Base-by-base conservation (phyloP, 2,329 filamentous ascomycete species). In the Decorospora gaudefroyi region DNA sequence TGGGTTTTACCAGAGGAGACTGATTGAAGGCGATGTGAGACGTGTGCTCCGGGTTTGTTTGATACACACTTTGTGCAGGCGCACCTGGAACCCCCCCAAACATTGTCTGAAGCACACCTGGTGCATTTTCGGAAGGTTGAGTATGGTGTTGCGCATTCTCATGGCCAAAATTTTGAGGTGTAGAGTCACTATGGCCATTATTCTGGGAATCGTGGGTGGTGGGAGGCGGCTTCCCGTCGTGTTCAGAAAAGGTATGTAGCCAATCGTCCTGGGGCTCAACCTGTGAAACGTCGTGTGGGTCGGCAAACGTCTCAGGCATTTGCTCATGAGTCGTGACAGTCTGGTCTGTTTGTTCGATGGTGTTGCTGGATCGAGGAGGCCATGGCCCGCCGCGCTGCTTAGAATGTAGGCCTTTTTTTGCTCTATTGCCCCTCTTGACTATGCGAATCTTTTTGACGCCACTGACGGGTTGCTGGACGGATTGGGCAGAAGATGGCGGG, bases 361-460 rank as follows among this genome's bases (percentile, higher is more conserved):
- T 17, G 3, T n/a, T 9, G 9, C 10, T 15, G 4, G 31, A n/a
- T 17, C 32, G 33, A 18, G 46, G 49, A 18, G 46, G 49, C 42
- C 26, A 48, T 26, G 28, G 25, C 0, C 4, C 38, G 18, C 23
- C 29, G 12, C 12, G 33, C 21, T 44, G 34, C 13, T 43, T 37
- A 27, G 30, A 28, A 5, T 16, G 30, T 3, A 10, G 13, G 12
- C n/a, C 29, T 18, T 33, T 53, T 23, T 23, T 46, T 3, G 21
- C 21, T 11, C 43, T 48, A 28, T 29, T 45, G 6, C 4, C 4
- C 18, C 28, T 48, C 9, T 38, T 49, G n/a, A n/a, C 27, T 15
- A 12, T 13, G 3, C 17, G 25, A 3, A 10, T 16, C 11, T 39
- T 52, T 3, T 15, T 42, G 4, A 10, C 15, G 11, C 7, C 8